These are phyloP conservation scores for Globisporangium viniferum DNA, from an alignment of 352 stramenopile species.

Conservation along the genomic window DNA sequence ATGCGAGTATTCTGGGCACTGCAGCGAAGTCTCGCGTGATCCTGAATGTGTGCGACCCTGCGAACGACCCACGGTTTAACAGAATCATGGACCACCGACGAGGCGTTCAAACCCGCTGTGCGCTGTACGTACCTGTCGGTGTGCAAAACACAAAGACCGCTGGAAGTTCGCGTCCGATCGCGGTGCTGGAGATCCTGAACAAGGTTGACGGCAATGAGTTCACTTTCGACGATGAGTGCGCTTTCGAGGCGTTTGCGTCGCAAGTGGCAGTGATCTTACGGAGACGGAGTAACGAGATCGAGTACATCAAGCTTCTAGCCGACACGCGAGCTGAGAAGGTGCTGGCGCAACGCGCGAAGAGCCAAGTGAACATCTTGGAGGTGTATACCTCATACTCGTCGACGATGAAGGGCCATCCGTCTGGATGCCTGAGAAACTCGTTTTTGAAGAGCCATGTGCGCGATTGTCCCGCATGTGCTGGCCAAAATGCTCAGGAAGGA, in stretches of 20 bases:
- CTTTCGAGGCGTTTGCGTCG: constrained; percentile 81
- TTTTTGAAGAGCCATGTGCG: constrained; percentile 47
- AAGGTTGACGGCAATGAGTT: constrained; percentile 69
- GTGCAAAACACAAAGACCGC: constrained; percentile 44
- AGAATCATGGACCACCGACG: constrained; percentile 48
- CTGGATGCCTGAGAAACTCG: constrained; percentile 53
- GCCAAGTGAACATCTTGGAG: constrained; percentile 75
- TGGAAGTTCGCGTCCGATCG: constrained; percentile 59
- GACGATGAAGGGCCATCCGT: constrained; percentile 33
- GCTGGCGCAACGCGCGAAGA: constrained; percentile 61
- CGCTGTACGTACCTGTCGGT: constrained; percentile 84
- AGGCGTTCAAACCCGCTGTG: constrained; percentile 60
- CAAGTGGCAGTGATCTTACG: constrained; percentile 85
- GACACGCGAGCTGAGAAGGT: constrained; percentile 76
- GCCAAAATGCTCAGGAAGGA: constrained; percentile 4
- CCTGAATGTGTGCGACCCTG: constrained; percentile 68
- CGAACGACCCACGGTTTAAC: constrained; percentile 58
- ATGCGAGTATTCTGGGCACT: constrained; percentile 54
- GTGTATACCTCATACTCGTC: constrained; percentile 73
- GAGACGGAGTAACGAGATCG: constrained; percentile 80
- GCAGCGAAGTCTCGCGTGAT: constrained; percentile 59
- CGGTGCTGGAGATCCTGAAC: constrained; percentile 89
- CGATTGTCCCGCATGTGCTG: constrained; percentile 38
- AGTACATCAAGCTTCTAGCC: constrained; percentile 86
- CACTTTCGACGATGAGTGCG: constrained; percentile 82